Evolutionary conservation across 2,329 filamentous ascomycete species (phyloP).

Genomic region (Exophiala alcalophila): DNA sequence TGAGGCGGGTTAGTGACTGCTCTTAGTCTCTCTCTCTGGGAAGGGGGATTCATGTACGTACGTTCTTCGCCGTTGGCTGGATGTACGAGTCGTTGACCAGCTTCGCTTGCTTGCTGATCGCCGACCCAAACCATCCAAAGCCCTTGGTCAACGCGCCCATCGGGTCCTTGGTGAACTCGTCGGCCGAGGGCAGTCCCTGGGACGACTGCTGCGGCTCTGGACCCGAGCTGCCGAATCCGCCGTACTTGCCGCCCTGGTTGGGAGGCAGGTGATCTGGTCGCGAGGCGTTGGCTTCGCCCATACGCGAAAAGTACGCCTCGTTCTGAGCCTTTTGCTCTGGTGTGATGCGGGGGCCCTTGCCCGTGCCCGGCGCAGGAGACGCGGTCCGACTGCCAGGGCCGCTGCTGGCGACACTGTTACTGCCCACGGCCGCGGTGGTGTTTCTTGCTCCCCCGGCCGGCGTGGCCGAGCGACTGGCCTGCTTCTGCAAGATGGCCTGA

Average conservation of each 20-base stretch:
- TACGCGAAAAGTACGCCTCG: slow-evolving; percentile 83
- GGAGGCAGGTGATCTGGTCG: slow-evolving; percentile 74
- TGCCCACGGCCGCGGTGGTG: slow-evolving; percentile 29
- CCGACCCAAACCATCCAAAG: slow-evolving; percentile 89
- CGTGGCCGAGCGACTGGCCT: slow-evolving; percentile 39
- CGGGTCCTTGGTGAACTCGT: slow-evolving; percentile 88
- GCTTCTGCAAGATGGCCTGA: slow-evolving; percentile 37
- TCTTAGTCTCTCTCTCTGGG: background rate
- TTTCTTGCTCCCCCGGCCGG: slow-evolving; percentile 33
- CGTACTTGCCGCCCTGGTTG: slow-evolving; percentile 87
- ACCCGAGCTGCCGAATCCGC: slow-evolving; percentile 80
- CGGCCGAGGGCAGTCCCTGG: slow-evolving; percentile 63
- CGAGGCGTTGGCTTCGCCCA: slow-evolving; percentile 78
- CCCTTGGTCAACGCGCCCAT: slow-evolving; percentile 84
- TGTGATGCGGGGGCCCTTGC: slow-evolving; percentile 25
- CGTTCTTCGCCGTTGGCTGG: slow-evolving; percentile 86
- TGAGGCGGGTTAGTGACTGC: background rate
- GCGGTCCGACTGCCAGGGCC: slow-evolving; percentile 27
- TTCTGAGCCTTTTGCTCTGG: slow-evolving; percentile 63
- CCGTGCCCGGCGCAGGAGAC: slow-evolving; percentile 31
- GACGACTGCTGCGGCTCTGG: slow-evolving; percentile 37
- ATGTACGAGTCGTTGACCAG: slow-evolving; percentile 88
- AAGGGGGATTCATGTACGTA: slow-evolving; percentile 40
- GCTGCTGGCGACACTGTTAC: slow-evolving; percentile 29
- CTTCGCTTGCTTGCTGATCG: slow-evolving; percentile 86